Base-by-base conservation (phyloP, 176 grass and related monocot species). In the Melocanna baccifera region DNA sequence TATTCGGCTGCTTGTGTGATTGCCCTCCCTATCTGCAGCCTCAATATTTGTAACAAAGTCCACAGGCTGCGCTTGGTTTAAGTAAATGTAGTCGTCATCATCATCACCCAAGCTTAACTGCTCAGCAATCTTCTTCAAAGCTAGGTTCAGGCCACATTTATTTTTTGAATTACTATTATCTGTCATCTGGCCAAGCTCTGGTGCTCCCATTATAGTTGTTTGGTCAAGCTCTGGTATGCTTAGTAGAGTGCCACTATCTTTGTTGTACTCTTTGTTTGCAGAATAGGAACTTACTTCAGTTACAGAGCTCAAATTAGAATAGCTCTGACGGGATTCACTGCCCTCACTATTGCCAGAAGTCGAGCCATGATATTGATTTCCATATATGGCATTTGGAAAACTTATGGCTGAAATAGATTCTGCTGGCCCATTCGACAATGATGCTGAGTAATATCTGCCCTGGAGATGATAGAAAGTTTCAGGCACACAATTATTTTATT, bases 51-150 rank as follows among this genome's bases (percentile, higher is more conserved):
- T 64, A 69, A 48, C 8, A 6, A 69, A 62, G 59, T 66, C 87
- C 69, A 47, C 51, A 28, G 76, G 76, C 7, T 76, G 74, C 3
- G 29, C 58, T 71, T 89, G 79, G 75, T 90, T 65, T 85, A 93
- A 26, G 61, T 93, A 87, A 76, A 95, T 91, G 81, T 93, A 93
- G 62, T 94, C 94, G 82, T 94, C 92, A 86, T 90, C 81, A 62
- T 90, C 91, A 81, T 92, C 93, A 84, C 89, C 91, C 74, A 99
- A 77, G 85, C 93, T 99, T 88, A 99, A 93, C 78, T 96, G 96
- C 74, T 87, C 83, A 75, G 78, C 88, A 57, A 99, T 77, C 53
- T 90, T 92, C 77, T 71, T 93, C 78, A 99, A 74, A 85, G 91
- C 96, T 85, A 90, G 50, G 83, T 89, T 90, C 73, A 98, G 88